Evolutionary conservation across 768 basidiomycete species (phyloP), one percentile per base, ranked within the genome.

Genomic region (Boletus rubescentipes): DNA sequence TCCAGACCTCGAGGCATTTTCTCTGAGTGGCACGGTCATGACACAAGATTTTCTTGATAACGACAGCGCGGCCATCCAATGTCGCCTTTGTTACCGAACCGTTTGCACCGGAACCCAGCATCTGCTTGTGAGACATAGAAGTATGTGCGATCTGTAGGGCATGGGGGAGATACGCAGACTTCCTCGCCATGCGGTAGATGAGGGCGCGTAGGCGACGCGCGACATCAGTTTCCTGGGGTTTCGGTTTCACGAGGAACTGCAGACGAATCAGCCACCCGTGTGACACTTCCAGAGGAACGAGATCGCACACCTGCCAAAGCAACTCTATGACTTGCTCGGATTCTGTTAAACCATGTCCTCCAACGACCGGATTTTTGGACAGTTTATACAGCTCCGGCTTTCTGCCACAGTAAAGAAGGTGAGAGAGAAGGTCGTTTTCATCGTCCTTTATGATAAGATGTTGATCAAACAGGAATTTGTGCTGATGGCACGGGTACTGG

Each of bases 181-280:
- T 69, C 42, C 67, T 67, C 29, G 69, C 55, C 58, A 71, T 55
- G 32, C 69, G 67, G 15, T 68, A 64, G 32, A 67, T 59, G 32
- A 44, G 49, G 34, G 62, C 55, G 39, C 48, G 60, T 31, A 67
- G 53, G 20, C 53, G 67, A 47, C 36, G 53, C 16, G 1, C 9
- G 5, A 59, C 42, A 5, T 54, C 42, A 6, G 0, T 14, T 5
- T 52, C 26, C 20, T 42, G 43, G 20, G 1, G 1, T 18, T 41
- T 21, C 52, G 1, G 1, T 18, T 41, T 21, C 52, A 9, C 14
- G 38, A 70, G 43, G 29, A 55, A 56, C 67, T 69, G 36, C 11
- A 21, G 18, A 23, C 7, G 5, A 15, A 15, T 51, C 35, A 31
- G 35, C 47, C 5, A 18, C 9, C 20, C 15, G 29, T 12, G 26